Conservation (phyloP, 2,329 filamentous ascomycete species). For the Fusarium bactridioides region DNA sequence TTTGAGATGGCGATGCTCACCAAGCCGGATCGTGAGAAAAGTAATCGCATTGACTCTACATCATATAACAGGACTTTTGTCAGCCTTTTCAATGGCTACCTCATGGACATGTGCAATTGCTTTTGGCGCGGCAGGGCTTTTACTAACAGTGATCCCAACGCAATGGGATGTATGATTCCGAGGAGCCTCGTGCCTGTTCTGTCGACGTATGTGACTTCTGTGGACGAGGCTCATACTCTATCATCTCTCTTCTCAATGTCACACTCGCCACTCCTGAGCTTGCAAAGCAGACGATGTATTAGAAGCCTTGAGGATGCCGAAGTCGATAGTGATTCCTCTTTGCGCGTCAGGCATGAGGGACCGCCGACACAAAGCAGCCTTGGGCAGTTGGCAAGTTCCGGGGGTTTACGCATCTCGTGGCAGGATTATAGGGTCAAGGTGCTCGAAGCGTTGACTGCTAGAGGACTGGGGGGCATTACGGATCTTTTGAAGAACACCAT, state of each 20-base stretch:
- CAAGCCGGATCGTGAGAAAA: constrained; percentile 43
- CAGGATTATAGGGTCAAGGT: constrained; percentile 79
- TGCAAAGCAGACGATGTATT: constrained; percentile 63
- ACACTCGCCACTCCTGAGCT: constrained; percentile 64
- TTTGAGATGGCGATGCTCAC: constrained; percentile 71
- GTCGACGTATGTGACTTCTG: constrained; percentile 55
- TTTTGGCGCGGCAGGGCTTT: constrained; percentile 81
- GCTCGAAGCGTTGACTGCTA: constrained; percentile 70
- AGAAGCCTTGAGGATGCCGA: constrained; percentile 66
- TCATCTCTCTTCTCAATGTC: constrained; percentile 65
- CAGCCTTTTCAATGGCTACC: constrained; percentile 79
- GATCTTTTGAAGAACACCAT: constrained; percentile 83
- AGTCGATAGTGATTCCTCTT: constrained; percentile 48
- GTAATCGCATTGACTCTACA: constrained; percentile 44
- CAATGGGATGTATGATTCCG: constrained; percentile 62
- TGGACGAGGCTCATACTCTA: constrained; percentile 58
- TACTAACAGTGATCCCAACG: constrained; percentile 68
- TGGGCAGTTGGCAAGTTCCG: constrained; percentile 66
- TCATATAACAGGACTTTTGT: constrained; percentile 68
- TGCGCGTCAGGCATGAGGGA: constrained; percentile 65
- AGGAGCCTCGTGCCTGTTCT: constrained; percentile 55
- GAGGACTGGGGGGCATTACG: constrained; percentile 71
- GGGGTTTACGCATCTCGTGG: constrained; percentile 74
- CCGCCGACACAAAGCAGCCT: constrained; percentile 76
- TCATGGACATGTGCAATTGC: constrained; percentile 88